Evolutionary conservation across 352 stramenopile genomes (phyloP), one percentile per base, ranked within the genome.

Genomic region (Phytopythium boreale): DNA sequence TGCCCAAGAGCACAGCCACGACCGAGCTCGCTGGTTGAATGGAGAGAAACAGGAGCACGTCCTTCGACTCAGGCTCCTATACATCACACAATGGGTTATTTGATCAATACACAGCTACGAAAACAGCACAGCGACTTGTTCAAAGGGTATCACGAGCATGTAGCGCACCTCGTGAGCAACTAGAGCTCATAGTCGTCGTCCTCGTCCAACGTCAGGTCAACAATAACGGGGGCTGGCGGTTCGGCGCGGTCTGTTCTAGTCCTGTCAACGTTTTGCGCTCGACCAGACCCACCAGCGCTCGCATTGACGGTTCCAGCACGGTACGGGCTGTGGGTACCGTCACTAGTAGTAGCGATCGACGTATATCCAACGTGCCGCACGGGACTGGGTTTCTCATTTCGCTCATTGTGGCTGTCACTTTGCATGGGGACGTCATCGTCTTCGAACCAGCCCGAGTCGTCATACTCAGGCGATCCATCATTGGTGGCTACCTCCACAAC

Each of bases 381-480:
- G 10, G 34, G 34, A 14, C 34, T 39, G 10, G 6, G 34, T 14
- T 14, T 7, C 34, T 39, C 34, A 2, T 39, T 7, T 14, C 10
- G 34, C 1, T 39, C 34, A 2, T 2, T 39, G 34, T 52, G 26
- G 22, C n/a, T 36, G 31, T 39, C 37, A 37, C 34, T 43, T 24
- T 59, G 56, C 14, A 57, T 11, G 24, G 46, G 57, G 43, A 22
- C 50, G 10, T 14, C 10, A 36, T 74, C 63, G 19, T 71, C 61
- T 66, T 75, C 66, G 71, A 84, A 78, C 73, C 70, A 84, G n/a
- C n/a, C n/a, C 8, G 49, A 58, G 49, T 75, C 47, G 0, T 63
- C 67, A 17, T 71, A 61, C 56, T 78, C 78, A 36, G 53, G 55
- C 27, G 63, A 59, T 27, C 66, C n/a, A 5, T 39, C 43, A 64